These are phyloP conservation scores for Porphyrellus cyaneotinctus DNA, from an alignment of 768 basidiomycete species.

Conservation along the genomic window DNA sequence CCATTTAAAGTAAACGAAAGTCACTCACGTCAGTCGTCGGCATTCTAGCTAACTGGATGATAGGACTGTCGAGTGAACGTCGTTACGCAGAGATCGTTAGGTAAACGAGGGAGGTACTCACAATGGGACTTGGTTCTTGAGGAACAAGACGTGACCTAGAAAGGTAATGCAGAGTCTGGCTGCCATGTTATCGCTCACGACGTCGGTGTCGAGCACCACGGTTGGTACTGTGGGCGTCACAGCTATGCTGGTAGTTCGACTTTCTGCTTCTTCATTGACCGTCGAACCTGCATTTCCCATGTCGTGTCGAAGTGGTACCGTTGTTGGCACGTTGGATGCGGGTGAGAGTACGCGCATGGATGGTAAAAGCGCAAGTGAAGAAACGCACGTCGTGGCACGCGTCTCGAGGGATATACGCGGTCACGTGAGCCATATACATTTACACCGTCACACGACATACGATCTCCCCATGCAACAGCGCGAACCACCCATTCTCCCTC, in stretches of 20 bases:
- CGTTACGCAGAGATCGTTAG: not conserved
- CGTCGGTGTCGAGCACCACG: conserved; percentile 46
- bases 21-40: conserved; percentile 42
- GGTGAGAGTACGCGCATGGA: conserved; percentile 14
- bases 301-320: not conserved
- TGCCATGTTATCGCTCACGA: conserved; percentile 56
- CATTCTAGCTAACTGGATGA: conserved; percentile 59
- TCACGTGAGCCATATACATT: too few relatives aligned
- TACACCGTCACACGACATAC: conserved; percentile 25
- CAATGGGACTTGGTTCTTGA: conserved; percentile 80
- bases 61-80: conserved; percentile 43
- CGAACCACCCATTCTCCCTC: conserved; percentile 35
- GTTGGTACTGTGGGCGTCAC: conserved; percentile 32
- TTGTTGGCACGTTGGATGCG: not conserved
- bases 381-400: conserved; percentile 8
- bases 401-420: not conserved
- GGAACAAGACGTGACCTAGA: conserved; percentile 66
- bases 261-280: not conserved
- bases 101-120: conserved; percentile 36
- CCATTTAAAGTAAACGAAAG: not conserved
- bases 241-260: not conserved
- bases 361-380: not conserved
- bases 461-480: conserved; percentile 33
- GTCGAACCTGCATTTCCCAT: not conserved
- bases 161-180: conserved; percentile 59